Percentiles rank a stretch among this genome's conserved stretches.
These are phyloP conservation scores for Yamadazyma taylorii DNA, from an alignment of 1,139 yeast species.

Conservation along the genomic window DNA sequence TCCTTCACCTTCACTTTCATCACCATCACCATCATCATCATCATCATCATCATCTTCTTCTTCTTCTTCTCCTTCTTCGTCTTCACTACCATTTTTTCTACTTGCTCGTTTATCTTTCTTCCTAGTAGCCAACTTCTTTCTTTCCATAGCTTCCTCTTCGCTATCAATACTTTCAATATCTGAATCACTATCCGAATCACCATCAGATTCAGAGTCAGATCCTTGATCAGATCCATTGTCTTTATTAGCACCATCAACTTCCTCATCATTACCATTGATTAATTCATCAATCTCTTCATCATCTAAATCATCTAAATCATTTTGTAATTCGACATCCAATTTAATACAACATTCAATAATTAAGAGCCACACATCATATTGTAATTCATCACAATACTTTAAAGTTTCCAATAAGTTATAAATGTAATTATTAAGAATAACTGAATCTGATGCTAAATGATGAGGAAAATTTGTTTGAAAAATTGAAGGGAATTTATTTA, in stretches of 20 bases:
- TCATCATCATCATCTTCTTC: slow-evolving; percentile 27
- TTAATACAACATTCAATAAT: slow-evolving; percentile 79
- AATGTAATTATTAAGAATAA: slow-evolving; percentile 61
- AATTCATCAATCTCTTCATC: slow-evolving; percentile 75
- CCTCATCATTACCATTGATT: slow-evolving; percentile 53
- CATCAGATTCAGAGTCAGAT: slow-evolving; percentile 30
- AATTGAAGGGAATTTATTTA: slow-evolving; percentile 60
- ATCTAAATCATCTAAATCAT: slow-evolving; percentile 75
- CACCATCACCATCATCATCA: no score
- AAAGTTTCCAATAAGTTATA: slow-evolving; percentile 59
- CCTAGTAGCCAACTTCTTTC: slow-evolving; percentile 23
- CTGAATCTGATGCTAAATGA: slow-evolving; percentile 59
- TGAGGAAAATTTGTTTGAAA: slow-evolving; percentile 73
- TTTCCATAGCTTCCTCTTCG: slow-evolving; percentile 33
- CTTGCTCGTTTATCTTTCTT: no score
- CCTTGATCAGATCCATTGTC: slow-evolving; percentile 23
- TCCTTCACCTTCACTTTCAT: slow-evolving; percentile 27
- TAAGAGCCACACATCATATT: slow-evolving; percentile 74
- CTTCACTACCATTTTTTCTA: no score
- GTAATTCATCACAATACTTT: slow-evolving; percentile 72
- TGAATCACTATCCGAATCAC: slow-evolving; percentile 37
- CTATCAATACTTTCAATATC: slow-evolving; percentile 53
- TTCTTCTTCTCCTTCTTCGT: slow-evolving; percentile 32
- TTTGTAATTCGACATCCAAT: slow-evolving; percentile 91
- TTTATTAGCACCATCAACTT: slow-evolving; percentile 27